phyloP scores from a whole-genome alignment of 371 early-diverging fungal species.

The Coemansia sp. region DNA sequence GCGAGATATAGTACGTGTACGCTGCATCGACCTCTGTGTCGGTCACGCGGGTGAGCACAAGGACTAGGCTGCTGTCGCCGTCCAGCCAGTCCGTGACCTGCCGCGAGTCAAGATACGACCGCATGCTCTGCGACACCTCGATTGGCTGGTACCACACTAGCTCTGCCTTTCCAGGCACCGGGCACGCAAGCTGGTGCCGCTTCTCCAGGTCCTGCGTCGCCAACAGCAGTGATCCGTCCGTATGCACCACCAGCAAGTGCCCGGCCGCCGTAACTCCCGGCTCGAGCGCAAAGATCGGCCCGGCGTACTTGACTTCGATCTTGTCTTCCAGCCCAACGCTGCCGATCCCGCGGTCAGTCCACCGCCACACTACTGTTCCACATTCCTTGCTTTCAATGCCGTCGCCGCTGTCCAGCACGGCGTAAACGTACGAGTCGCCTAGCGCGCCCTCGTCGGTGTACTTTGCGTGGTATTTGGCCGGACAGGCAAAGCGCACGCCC shows the following conservation, averaged over 20 bases:
- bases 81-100: conserved; percentile 47
- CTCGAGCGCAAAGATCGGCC: conserved; percentile 38
- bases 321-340: conserved; percentile 46
- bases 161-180: conserved; percentile 14
- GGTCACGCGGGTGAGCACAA: conserved; percentile 17
- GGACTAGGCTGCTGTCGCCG: conserved; percentile 35
- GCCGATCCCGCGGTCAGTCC: conserved; percentile 47
- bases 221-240: conserved; percentile 35
- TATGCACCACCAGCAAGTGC: conserved; percentile 35
- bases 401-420: conserved; percentile 28
- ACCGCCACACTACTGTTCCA: conserved; percentile 46
- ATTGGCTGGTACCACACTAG: conserved; percentile 44
- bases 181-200: conserved; percentile 2
- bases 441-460: conserved; percentile 8
- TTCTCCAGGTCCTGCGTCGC: conserved; percentile 12
- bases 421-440: conserved; percentile 38
- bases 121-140: conserved; percentile 48
- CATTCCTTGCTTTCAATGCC: conserved; percentile 8
- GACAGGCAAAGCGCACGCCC: conserved; percentile 46
- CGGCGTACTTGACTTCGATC: conserved; percentile 10
- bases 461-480: conserved; percentile 39
- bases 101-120: conserved; percentile 48
- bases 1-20: conserved; percentile 24
- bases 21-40: conserved; percentile 20
- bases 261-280: conserved; percentile 29